Percentiles rank a stretch among this genome's conserved stretches.
These are phyloP conservation scores for Hysterium pulicare DNA, from an alignment of 2,329 filamentous ascomycete genomes.

Conservation along the genomic window DNA sequence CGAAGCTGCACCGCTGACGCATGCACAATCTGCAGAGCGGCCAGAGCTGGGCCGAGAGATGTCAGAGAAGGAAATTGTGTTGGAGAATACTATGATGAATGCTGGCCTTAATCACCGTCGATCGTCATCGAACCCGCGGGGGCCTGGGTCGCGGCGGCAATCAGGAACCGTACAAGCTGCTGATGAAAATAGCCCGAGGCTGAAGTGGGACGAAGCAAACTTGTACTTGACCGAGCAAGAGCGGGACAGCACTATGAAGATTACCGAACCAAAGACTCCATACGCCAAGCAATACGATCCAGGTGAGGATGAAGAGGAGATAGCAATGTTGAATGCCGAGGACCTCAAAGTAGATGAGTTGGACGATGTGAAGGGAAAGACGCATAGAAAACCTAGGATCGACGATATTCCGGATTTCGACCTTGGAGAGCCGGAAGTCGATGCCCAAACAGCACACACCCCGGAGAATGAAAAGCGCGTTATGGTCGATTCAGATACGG, in stretches of 20 bases:
- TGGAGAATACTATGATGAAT: conserved; percentile 93
- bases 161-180: conserved; percentile 54
- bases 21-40: conserved; percentile 32
- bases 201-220: conserved; percentile 99
- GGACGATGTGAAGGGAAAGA: conserved; percentile 51
- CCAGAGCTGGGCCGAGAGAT: conserved; percentile 50
- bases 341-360: conserved; percentile 68
- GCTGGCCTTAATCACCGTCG: conserved; percentile 82
- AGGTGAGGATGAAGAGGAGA: conserved; percentile 76
- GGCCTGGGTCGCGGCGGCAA: conserved; percentile 68
- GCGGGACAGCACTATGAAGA: conserved; percentile 96
- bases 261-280: conserved; percentile 96
- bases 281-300: conserved; percentile 93
- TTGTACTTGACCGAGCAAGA: conserved; percentile 96
- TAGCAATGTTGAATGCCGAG: conserved; percentile 63
- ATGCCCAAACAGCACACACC: conserved; percentile 32
- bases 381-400: conserved; percentile 46
- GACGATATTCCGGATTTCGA: conserved; percentile 91
- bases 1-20: conserved; percentile 30
- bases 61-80: conserved; percentile 81
- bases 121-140: conserved; percentile 70
- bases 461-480: conserved; percentile 68
- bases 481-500: conserved; percentile 62
- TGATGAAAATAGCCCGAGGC: conserved; percentile 64
- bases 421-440: conserved; percentile 81